These are phyloP conservation scores for Tetramitus jugosus DNA, from an alignment of 208 protist genomes.

Conservation along the genomic window DNA sequence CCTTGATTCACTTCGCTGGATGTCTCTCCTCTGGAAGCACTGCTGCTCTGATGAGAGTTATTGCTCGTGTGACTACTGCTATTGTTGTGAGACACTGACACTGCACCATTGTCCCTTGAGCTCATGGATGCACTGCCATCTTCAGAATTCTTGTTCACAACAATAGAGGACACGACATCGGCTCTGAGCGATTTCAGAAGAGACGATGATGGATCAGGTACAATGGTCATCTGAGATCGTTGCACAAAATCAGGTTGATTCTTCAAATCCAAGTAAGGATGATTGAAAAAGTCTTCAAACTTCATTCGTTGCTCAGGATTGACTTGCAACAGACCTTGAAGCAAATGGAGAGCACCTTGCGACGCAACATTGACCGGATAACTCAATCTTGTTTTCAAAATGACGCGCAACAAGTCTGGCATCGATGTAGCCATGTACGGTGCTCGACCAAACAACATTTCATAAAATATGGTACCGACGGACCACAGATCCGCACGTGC, in stretches of 20 bases:
- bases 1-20: background rate
- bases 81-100: background rate
- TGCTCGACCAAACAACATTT: constrained; percentile 55
- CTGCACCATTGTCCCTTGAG: no score
- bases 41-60: background rate
- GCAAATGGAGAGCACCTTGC: background rate
- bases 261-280: background rate
- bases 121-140: no score
- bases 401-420: constrained; percentile 39
- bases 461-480: constrained; percentile 61
- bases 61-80: background rate
- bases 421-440: constrained; percentile 34
- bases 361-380: no score
- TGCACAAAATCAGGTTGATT: no score
- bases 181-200: no score
- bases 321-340: background rate
- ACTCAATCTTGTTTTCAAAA: no score
- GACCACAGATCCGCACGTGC: constrained; percentile 63
- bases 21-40: background rate
- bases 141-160: background rate
- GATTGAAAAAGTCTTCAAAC: constrained; percentile 19
- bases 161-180: no score
- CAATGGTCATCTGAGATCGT: no score
- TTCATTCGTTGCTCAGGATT: background rate
- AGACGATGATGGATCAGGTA: no score